These are phyloP conservation scores for Salvia sclarea DNA, from an alignment of 305 asterid species.

Conservation along the genomic window DNA sequence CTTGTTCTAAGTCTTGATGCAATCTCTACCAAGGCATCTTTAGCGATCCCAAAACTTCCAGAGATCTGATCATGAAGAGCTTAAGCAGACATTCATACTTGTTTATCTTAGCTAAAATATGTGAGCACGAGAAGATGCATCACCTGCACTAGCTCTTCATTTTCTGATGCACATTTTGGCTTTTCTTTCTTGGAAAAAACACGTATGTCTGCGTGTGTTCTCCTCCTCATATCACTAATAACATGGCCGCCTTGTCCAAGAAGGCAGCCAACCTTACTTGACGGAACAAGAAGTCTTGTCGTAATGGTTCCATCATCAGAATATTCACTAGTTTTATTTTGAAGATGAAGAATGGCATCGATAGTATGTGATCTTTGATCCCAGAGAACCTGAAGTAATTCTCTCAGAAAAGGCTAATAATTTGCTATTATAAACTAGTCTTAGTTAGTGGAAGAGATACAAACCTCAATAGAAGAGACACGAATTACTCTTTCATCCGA, in stretches of 20 bases:
- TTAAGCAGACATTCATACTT: slow-evolving; percentile 26
- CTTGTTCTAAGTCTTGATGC: slow-evolving; percentile 73
- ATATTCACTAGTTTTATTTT: slow-evolving; percentile 59
- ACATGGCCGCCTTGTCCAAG: slow-evolving; percentile 85
- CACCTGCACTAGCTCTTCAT: slow-evolving; percentile 97
- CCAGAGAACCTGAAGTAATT: slow-evolving; percentile 55
- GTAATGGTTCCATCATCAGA: slow-evolving; percentile 68
- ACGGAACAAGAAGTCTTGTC: slow-evolving; percentile 75
- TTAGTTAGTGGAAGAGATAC: slow-evolving; percentile 28
- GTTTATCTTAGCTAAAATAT: slow-evolving; percentile 18
- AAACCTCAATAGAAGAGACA: slow-evolving; percentile 72
- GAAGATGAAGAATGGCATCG: slow-evolving; percentile 77
- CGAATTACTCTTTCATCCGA: slow-evolving; percentile 74
- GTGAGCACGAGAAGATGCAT: slow-evolving; percentile 26
- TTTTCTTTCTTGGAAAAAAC: slow-evolving; percentile 72
- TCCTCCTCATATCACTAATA: slow-evolving; percentile 85
- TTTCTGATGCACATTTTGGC: slow-evolving; percentile 69
- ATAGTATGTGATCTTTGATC: slow-evolving; percentile 74
- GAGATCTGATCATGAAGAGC: slow-evolving; percentile 51
- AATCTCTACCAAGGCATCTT: slow-evolving; percentile 82
- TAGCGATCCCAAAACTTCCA: slow-evolving; percentile 67
- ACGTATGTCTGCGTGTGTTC: slow-evolving; percentile 80
- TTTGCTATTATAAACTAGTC: slow-evolving; percentile 22
- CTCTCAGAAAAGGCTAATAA: slow-evolving; percentile 38
- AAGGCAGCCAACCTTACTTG: slow-evolving; percentile 88